phyloP scores from a whole-genome alignment of 495 filamentous ascomycete genomes.

The Talaromyces stipitatus region DNA sequence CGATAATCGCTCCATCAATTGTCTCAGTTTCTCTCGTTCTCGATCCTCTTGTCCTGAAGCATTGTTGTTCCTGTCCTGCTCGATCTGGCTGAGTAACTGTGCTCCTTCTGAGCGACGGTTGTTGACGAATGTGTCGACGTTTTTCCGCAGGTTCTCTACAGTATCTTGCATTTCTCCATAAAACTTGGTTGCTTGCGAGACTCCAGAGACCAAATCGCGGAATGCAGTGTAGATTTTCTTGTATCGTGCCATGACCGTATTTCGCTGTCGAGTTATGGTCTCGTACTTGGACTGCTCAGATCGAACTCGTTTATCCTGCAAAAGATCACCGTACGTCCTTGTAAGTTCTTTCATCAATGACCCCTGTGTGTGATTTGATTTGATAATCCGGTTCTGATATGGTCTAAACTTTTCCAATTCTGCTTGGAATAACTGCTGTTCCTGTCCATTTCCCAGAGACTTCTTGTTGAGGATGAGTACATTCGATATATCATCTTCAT shows the following conservation, averaged over 20 bases:
- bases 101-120: slow-evolving; percentile 89
- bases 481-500: slow-evolving; percentile 93
- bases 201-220: slow-evolving; percentile 78
- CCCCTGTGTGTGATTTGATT: slow-evolving; percentile 89
- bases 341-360: slow-evolving; percentile 94
- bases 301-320: slow-evolving; percentile 91
- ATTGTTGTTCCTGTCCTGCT: slow-evolving; percentile 61
- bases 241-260: slow-evolving; percentile 75
- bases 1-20: slow-evolving; percentile 93
- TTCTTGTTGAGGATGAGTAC: slow-evolving; percentile 97
- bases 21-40: slow-evolving; percentile 76
- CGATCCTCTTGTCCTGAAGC: slow-evolving; percentile 70
- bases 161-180: slow-evolving; percentile 95
- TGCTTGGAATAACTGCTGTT: slow-evolving; percentile 81
- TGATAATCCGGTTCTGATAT: slow-evolving; percentile 82
- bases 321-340: slow-evolving; percentile 72
- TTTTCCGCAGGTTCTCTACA: slow-evolving; percentile 89
- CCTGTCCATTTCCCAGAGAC: slow-evolving; percentile 72
- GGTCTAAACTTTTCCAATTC: slow-evolving; percentile 95
- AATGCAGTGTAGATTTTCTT: slow-evolving; percentile 90
- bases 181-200: slow-evolving; percentile 81
- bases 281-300: slow-evolving; percentile 95
- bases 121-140: slow-evolving; percentile 93
- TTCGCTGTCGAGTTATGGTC: slow-evolving; percentile 71
- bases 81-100: slow-evolving; percentile 80